phyloP scores from a whole-genome alignment of 352 stramenopile species.

The Phytophthora kernoviae region DNA sequence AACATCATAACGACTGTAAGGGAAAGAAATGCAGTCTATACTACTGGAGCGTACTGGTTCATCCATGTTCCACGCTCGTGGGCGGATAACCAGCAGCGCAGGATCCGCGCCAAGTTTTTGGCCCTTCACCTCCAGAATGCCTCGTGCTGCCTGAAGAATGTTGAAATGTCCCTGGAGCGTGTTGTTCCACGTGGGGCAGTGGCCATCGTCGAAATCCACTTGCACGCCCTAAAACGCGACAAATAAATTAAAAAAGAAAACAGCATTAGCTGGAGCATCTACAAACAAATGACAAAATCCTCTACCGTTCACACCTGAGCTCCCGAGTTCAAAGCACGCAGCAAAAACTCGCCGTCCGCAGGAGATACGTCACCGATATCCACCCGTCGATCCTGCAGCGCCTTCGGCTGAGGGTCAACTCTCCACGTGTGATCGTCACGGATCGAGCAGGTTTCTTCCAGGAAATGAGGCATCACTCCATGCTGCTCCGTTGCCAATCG shows the following conservation, averaged over 20 bases:
- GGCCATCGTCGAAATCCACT: conserved; percentile 81
- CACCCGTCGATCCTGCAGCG: conserved; percentile 90
- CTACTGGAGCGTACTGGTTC: conserved; percentile 67
- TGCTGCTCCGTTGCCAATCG: conserved; percentile 70
- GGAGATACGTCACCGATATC: conserved; percentile 94
- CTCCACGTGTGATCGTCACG: conserved; percentile 67
- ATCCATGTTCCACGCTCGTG: conserved; percentile 95
- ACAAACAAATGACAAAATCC: conserved; percentile 69
- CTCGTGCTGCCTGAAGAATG: conserved; percentile 90
- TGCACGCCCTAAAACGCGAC: conserved; percentile 51
- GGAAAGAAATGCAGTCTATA: not conserved
- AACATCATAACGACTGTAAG: not conserved
- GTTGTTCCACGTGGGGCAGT: conserved; percentile 93
- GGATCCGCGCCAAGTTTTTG: conserved; percentile 38
- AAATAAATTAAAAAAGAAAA: conserved; percentile 5
- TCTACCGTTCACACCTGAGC: conserved; percentile 75
- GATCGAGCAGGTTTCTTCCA: conserved; percentile 65
- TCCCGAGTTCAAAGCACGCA: conserved; percentile 94
- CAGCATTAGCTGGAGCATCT: no score
- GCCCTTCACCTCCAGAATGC: conserved; percentile 39
- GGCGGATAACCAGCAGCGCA: conserved; percentile 92
- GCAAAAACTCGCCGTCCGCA: conserved; percentile 90
- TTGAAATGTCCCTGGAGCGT: conserved; percentile 91
- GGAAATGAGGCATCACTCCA: conserved; percentile 82
- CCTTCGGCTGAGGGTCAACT: conserved; percentile 61